Conservation (phyloP, 352 stramenopile genomes). For the Phytophthora pistaciae region DNA sequence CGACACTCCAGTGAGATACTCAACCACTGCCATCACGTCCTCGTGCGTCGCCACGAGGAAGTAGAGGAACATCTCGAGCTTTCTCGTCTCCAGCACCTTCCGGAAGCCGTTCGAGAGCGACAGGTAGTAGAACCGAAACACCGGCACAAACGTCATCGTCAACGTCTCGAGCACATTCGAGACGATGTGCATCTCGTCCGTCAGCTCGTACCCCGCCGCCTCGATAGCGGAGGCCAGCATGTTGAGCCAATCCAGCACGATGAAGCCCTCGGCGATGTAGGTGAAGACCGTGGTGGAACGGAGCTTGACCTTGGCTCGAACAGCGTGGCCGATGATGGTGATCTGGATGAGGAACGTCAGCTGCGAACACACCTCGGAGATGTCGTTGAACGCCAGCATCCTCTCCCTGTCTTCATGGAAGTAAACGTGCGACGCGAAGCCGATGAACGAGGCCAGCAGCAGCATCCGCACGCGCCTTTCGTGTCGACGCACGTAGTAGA, state of each 20-base stretch:
- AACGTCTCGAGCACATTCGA: conserved; percentile 24
- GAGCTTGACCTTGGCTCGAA: conserved; percentile 32
- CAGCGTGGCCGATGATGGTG: conserved; percentile 36
- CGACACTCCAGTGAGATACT: conserved; percentile 10
- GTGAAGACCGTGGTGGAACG: conserved; percentile 22
- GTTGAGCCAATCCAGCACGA: conserved; percentile 13
- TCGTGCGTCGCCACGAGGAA: conserved; percentile 30
- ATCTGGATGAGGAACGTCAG: conserved; percentile 46
- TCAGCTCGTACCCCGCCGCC: conserved; percentile 1
- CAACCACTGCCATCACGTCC: conserved; percentile 7
- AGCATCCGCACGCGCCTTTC: conserved; percentile 23
- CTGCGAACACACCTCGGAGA: conserved; percentile 36
- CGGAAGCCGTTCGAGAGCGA: conserved; percentile 10
- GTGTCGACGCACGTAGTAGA: conserved; percentile 27
- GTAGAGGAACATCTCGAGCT: conserved; percentile 29
- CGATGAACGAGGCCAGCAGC: conserved; percentile 26
- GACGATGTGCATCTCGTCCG: conserved; percentile 11
- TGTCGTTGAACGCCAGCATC: conserved; percentile 32
- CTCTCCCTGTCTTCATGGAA: conserved; percentile 12
- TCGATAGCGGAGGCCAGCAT: background rate
- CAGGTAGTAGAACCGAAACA: conserved; percentile 34
- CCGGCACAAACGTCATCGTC: conserved; percentile 18
- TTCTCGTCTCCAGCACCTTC: conserved; percentile 7
- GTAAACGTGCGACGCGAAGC: conserved; percentile 33
- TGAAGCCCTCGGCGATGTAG: conserved; percentile 23